These are phyloP conservation scores for Leptomonas seymouri DNA, from an alignment of 208 protist genomes.

Conservation along the genomic window DNA sequence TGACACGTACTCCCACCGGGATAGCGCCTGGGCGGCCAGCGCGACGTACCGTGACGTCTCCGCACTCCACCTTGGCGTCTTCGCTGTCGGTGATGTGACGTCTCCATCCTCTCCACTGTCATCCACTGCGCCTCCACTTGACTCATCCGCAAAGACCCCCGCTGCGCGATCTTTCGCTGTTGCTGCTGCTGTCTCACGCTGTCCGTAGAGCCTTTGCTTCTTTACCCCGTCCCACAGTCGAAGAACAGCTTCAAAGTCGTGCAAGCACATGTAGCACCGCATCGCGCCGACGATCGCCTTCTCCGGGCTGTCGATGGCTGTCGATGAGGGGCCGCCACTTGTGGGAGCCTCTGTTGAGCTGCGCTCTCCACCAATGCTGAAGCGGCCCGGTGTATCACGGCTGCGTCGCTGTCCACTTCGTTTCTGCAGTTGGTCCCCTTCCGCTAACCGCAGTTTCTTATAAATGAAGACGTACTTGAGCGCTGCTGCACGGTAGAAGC, in stretches of 20 bases:
- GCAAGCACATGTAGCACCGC: constrained; percentile 68
- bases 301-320: constrained; percentile 1
- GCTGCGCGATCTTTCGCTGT: no score
- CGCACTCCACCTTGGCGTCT: constrained; percentile 8
- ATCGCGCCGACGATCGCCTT: constrained; percentile 58
- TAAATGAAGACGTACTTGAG: constrained; percentile 40
- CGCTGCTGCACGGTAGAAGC: constrained; percentile 48
- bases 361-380: not conserved
- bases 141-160: no score
- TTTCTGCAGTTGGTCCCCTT: not conserved
- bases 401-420: not conserved
- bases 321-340: not conserved
- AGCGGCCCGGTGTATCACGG: not conserved
- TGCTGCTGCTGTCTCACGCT: no score
- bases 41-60: constrained; percentile 64
- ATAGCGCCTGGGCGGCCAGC: constrained; percentile 69
- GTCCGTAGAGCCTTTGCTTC: not conserved
- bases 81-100: constrained; percentile 1
- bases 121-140: not conserved
- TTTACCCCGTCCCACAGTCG: constrained; percentile 55
- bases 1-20: constrained; percentile 71
- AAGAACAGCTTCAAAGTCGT: constrained; percentile 75
- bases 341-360: not conserved
- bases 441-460: constrained; percentile 9
- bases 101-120: not conserved